Evolutionary conservation across 192 early-diverging fungal genomes (phyloP).

Genomic region (Rhizoclosmatium globosum): DNA sequence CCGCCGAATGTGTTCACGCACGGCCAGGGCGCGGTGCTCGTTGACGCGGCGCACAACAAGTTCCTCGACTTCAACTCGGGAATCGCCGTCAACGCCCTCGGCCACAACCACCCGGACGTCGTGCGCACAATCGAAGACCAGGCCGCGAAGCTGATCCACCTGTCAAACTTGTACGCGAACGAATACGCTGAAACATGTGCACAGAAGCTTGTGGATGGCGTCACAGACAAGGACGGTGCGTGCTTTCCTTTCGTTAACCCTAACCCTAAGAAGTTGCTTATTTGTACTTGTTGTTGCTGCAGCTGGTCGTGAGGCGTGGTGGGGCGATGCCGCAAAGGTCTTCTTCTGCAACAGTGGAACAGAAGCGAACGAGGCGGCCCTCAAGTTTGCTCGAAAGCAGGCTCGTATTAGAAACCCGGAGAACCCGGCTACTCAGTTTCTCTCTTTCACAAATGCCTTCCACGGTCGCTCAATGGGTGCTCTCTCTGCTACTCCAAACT

Average conservation of each 20-base stretch:
- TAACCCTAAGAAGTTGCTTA: not conserved
- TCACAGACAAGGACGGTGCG: slow-evolving; percentile 50
- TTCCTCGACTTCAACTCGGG: slow-evolving; percentile 95
- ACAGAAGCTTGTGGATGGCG: slow-evolving; percentile 71
- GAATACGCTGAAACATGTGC: slow-evolving; percentile 86
- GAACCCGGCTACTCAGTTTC: slow-evolving; percentile 63
- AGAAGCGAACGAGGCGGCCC: slow-evolving; percentile 93
- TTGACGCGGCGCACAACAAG: slow-evolving; percentile 75
- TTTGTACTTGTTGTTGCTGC: not conserved
- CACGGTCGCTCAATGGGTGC: slow-evolving; percentile 97
- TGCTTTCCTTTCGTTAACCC: not conserved
- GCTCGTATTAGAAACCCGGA: slow-evolving; percentile 64
- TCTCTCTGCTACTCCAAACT: slow-evolving; percentile 90
- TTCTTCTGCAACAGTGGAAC: slow-evolving; percentile 98
- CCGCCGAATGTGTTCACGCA: slow-evolving; percentile 68
- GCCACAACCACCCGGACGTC: slow-evolving; percentile 84
- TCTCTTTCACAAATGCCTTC: slow-evolving; percentile 93
- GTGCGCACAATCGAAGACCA: slow-evolving; percentile 80
- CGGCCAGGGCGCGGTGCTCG: slow-evolving; percentile 84
- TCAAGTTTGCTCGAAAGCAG: slow-evolving; percentile 96
- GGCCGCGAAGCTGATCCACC: slow-evolving; percentile 82
- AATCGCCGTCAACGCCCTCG: slow-evolving; percentile 94
- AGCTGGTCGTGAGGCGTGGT: slow-evolving; percentile 3
- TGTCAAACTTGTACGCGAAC: slow-evolving; percentile 93
- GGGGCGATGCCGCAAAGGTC: slow-evolving; percentile 66